These are phyloP conservation scores for Trichoderma sp. DNA, from an alignment of 2,329 filamentous ascomycete genomes.

Conservation along the genomic window DNA sequence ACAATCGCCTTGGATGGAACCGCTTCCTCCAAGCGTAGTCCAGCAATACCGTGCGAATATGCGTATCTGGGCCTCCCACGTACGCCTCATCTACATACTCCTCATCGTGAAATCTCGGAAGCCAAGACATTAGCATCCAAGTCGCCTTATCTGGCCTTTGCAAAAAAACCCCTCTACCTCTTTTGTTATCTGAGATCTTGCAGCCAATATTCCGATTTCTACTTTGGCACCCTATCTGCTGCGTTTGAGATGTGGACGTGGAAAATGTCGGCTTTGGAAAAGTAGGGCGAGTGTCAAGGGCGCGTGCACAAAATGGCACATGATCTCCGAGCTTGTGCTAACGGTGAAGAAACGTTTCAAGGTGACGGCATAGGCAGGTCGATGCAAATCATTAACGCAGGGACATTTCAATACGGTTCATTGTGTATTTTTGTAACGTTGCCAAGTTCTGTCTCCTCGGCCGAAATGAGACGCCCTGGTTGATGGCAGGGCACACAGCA, in stretches of 20 bases:
- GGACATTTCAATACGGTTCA: not conserved
- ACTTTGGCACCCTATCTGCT: not conserved
- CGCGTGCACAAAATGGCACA: not conserved
- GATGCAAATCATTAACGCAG: not conserved
- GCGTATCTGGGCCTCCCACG: not conserved
- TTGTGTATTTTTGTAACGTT: not conserved
- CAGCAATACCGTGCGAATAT: not conserved
- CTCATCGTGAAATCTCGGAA: not conserved
- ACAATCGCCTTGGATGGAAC: not conserved
- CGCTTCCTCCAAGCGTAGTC: not conserved
- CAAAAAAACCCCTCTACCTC: not conserved
- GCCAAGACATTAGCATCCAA: not conserved
- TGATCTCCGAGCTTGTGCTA: slow-evolving; percentile 3
- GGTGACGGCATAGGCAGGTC: not conserved
- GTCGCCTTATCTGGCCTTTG: not conserved
- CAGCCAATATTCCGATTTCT: not conserved
- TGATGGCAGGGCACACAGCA: not conserved
- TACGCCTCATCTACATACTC: not conserved
- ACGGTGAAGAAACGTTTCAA: not conserved
- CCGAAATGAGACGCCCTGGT: not conserved
- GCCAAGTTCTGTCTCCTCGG: not conserved
- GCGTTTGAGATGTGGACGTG: not conserved
- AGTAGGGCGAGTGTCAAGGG: not conserved
- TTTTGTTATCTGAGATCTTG: not conserved
- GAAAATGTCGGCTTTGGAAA: not conserved